Base-by-base conservation (phyloP, 441 rosid species). In the Dalechampia spathulata region DNA sequence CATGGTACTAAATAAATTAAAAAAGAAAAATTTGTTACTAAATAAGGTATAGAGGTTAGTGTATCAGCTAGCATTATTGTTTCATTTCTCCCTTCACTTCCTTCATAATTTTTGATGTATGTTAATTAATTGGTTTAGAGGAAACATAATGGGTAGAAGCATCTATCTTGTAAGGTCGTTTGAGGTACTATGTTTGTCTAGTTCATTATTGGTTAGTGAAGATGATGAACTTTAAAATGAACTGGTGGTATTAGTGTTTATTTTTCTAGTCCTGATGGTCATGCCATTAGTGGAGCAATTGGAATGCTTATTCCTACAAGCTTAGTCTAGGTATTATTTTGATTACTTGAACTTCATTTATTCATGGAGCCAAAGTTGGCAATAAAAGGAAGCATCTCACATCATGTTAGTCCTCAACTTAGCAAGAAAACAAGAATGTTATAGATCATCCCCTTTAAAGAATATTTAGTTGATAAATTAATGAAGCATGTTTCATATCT, bases 141-240 rank as follows among this genome's bases (percentile, higher is more conserved):
- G 45, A 39, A 32, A 50, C 65, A 77, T 26, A n/a, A n/a, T n/a
- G 68, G 65, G 41, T 64, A 53, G 45, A 53, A 59, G 69, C 70
- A 51, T 39, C n/a, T n/a, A n/a, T 53, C 40, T 23, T 78, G 62
- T 63, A 94, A 98, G 99, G 99, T 23, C 80, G 67, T 55, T 94
- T 94, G 95, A 90, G 85, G 87, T 94, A 76, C 69, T 94, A 74
- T 82, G 96, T 73, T 74, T 94, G 78, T 87, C 96, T 7, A 98
- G 99, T 43, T 94, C 95, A 28, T 94, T 83, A 71, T 72, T 94
- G 77, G 74, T 94, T 60, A 78, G 83, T 52, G 98, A 94, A 73
- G 94, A 86, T 41, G 94, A 90, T 61, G 85, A 91, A 23, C 74
- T 95, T 41, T 79, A 71, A 36, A 72, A 71, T 62, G 98, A 69